Evolutionary conservation across 768 basidiomycete genomes (phyloP), one percentile per base, ranked within the genome.

Genomic region (Tulasnella sp.): DNA sequence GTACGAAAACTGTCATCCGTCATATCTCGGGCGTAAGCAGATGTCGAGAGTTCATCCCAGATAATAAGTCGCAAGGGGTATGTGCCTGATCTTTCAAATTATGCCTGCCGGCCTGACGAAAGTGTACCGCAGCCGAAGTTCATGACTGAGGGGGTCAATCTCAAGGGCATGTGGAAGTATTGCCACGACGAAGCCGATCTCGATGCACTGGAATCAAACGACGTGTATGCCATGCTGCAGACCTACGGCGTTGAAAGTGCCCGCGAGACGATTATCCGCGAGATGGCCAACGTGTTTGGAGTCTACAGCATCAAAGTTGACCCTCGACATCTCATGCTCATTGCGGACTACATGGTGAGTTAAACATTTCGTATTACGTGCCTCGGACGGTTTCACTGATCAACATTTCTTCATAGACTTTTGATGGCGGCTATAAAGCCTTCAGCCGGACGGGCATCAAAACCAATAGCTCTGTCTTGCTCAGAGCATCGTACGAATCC

Each of bases 161-260:
- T 99, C 78, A 86, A 86, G 67, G 96, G 94, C 11, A 88, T 98
- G 80, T 98, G 97, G 97, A 84, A 88, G 74, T 93, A 90, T 80
- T 87, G 90, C 75, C 84, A 82, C 52, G 82, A 83, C 64, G 87
- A 83, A 38, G 82, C 85, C 37, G 83, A 85, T 72, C 80, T 87
- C 78, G 87, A 95, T 80, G 87, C 88, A 34, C 89, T 98, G 75
- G 93, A 93, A 79, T 96, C 97, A 29, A 99, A 99, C 84, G 96
- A 99, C 81, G 93, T 99, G 77, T 93, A 94, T 81, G 91, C 96
- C 19, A 90, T 95, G 72, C 85, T 98, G 52, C 89, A 89, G 80
- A 93, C 95, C 0, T 99, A 98, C 82, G 97, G 97, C 42, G 96
- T 99, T 14, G 97, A 99, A 84, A 96, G 96, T 85, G 97, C 96